phyloP scores from a whole-genome alignment of 768 basidiomycete genomes.

The Termitomyces heimii region DNA sequence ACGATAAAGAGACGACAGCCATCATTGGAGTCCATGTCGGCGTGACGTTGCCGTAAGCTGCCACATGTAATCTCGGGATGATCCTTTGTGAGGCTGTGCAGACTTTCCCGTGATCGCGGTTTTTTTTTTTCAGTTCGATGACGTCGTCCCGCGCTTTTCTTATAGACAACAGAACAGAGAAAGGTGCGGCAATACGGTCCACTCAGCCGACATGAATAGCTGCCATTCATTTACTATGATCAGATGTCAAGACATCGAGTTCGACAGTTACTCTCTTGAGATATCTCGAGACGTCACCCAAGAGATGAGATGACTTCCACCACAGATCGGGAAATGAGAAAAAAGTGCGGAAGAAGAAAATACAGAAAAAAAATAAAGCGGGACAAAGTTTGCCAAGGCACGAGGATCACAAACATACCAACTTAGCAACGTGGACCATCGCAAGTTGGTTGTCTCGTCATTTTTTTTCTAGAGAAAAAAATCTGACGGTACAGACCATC shows the following conservation, averaged over 20 bases:
- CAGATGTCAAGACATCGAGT: neutral
- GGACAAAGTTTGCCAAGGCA: neutral
- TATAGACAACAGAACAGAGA: neutral
- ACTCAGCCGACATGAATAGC: neutral
- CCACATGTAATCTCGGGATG: neutral
- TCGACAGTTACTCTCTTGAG: neutral
- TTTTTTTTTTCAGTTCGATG: neutral
- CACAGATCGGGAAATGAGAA: constrained; percentile 1
- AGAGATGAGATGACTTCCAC: neutral
- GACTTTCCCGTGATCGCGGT: neutral
- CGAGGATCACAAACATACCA: neutral
- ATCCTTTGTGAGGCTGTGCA: neutral
- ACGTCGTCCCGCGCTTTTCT: neutral
- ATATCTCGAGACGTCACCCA: too few relatives aligned
- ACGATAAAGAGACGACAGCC: neutral
- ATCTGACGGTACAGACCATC: neutral
- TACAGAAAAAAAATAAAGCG: neutral
- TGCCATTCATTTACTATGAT: neutral
- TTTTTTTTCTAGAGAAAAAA: neutral
- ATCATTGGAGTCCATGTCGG: neutral
- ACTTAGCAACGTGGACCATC: neutral
- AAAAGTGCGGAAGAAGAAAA: neutral
- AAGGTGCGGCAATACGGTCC: neutral
- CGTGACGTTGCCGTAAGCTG: neutral
- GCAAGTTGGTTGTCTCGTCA: neutral